Conservation (phyloP, 192 early-diverging fungal genomes). For the Chytriomyces confervae region DNA sequence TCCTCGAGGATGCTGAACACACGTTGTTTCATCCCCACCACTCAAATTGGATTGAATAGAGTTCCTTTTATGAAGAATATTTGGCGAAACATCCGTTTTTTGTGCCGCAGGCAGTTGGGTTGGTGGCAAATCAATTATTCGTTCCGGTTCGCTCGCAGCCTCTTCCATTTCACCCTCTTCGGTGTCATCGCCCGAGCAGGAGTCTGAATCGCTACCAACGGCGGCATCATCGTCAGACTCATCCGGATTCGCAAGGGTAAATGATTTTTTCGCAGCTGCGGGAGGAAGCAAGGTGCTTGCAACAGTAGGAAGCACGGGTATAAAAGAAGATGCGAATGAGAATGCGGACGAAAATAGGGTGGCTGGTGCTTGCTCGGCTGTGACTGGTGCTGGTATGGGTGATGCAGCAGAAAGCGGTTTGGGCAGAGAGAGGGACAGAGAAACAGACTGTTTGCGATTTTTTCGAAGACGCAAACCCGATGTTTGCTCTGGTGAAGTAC, state of each 20-base stretch:
- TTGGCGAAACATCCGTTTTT: too few relatives aligned
- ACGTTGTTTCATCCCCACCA: background rate
- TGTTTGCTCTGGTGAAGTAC: background rate
- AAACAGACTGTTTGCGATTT: background rate
- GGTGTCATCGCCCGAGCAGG: background rate
- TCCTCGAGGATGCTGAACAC: background rate
- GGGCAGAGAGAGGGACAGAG: background rate
- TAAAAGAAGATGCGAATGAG: constrained; percentile 12
- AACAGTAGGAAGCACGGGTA: background rate
- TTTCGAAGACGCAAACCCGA: background rate
- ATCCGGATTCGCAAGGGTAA: constrained; percentile 1
- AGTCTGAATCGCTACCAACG: background rate
- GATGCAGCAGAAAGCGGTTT: background rate
- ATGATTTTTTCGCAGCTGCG: background rate
- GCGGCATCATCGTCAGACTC: background rate
- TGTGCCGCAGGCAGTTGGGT: too few relatives aligned
- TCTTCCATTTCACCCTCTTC: background rate
- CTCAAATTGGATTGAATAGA: too few relatives aligned
- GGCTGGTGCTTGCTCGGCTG: background rate
- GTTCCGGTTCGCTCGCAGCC: background rate
- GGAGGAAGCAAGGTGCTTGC: background rate
- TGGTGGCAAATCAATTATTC: background rate
- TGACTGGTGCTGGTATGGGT: background rate
- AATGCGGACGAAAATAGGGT: constrained; percentile 16
- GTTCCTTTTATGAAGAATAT: too few relatives aligned